Evolutionary conservation across 2,329 filamentous ascomycete genomes (phyloP).

Genomic region (Mycosphaerelloides madeirae): DNA sequence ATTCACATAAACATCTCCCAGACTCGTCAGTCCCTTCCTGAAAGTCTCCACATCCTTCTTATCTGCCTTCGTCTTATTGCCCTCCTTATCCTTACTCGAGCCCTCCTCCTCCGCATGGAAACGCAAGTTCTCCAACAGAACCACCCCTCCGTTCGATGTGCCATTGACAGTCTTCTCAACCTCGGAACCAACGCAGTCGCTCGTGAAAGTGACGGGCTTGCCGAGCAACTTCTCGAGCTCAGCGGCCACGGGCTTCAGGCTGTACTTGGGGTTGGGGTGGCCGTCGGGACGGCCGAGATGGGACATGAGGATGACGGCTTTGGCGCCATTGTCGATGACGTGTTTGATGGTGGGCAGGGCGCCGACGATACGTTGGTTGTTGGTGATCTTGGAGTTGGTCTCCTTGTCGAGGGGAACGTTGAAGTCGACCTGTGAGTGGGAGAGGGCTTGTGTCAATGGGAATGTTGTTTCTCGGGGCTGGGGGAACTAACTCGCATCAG

Average conservation of each 20-base stretch:
- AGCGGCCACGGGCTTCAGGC: constrained; percentile 78
- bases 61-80: constrained; percentile 97
- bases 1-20: constrained; percentile 96
- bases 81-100: constrained; percentile 85
- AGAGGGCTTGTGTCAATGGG: constrained; percentile 19
- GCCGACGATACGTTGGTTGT: constrained; percentile 96
- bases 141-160: constrained; percentile 73
- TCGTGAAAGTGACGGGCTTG: constrained; percentile 78
- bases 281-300: constrained; percentile 95
- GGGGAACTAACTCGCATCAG: constrained; percentile 69
- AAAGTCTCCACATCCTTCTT: constrained; percentile 89
- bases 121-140: constrained; percentile 94
- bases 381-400: constrained; percentile 77
- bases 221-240: constrained; percentile 75
- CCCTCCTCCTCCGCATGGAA: constrained; percentile 99
- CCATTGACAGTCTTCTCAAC: constrained; percentile 85
- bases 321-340: constrained; percentile 37
- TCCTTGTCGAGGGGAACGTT: constrained; percentile 93
- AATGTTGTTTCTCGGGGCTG: constrained; percentile 10
- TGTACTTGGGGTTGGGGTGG: constrained; percentile 86
- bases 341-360: constrained; percentile 52
- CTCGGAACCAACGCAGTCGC: constrained; percentile 84
- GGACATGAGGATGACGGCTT: constrained; percentile 91
- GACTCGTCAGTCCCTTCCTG: constrained; percentile 87
- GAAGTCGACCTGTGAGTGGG: constrained; percentile 93